These are phyloP conservation scores for Diplosphaera chodatii DNA, from an alignment of 139 green algal species.

Conservation along the genomic window DNA sequence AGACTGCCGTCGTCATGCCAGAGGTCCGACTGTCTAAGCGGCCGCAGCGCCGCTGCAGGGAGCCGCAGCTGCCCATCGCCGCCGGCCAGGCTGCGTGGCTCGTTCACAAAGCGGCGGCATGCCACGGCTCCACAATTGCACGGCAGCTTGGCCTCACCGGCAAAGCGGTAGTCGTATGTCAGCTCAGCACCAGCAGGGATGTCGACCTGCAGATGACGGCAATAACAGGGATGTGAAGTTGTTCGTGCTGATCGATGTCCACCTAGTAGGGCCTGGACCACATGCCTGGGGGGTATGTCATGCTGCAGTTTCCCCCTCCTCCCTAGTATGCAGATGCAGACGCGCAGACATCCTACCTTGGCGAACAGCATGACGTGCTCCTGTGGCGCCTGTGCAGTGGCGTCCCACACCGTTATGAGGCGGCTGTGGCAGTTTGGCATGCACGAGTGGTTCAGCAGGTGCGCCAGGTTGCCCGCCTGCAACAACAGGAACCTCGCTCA, in stretches of 20 bases:
- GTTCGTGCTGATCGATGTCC: too few species aligned
- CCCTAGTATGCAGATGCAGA: too few species aligned
- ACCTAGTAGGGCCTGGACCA: too few species aligned
- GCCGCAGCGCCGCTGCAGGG: background rate
- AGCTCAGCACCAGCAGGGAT: slow-evolving; percentile 42
- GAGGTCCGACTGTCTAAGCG: background rate
- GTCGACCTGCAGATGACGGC: slow-evolving; percentile 14
- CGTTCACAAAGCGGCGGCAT: slow-evolving; percentile 66
- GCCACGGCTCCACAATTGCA: slow-evolving; percentile 67
- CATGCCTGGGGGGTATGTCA: too few species aligned
- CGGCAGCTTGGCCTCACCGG: slow-evolving; percentile 43
- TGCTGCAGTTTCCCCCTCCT: too few species aligned
- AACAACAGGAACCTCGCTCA: too few species aligned
- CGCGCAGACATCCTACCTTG: too few species aligned
- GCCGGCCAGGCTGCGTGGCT: slow-evolving; percentile 1
- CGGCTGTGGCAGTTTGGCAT: slow-evolving; percentile 69
- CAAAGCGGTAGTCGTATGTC: slow-evolving; percentile 56
- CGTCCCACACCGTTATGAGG: slow-evolving; percentile 40
- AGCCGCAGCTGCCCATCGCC: background rate
- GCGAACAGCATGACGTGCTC: slow-evolving; percentile 74
- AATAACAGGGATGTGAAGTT: too few species aligned
- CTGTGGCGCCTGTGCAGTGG: slow-evolving; percentile 2
- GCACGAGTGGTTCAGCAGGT: slow-evolving; percentile 93
- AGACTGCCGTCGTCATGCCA: background rate
- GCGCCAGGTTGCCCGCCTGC: slow-evolving; percentile 64